These are phyloP conservation scores for Phytophthora boehmeriae DNA, from an alignment of 352 stramenopile genomes.

Conservation along the genomic window DNA sequence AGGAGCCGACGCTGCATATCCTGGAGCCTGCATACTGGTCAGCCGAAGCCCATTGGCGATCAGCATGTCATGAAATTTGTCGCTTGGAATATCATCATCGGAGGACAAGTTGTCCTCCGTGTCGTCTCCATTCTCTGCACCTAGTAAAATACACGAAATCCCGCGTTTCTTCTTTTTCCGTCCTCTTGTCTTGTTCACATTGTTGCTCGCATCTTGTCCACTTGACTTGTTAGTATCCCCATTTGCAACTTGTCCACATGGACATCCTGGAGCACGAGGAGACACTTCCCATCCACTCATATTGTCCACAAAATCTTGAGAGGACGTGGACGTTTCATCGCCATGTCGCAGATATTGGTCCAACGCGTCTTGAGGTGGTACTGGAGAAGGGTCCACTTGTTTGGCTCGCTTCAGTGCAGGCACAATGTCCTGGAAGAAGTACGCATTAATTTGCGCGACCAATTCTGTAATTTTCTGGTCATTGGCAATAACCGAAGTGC, in stretches of 20 bases:
- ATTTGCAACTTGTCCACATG: constrained; percentile 10
- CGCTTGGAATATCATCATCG: constrained; percentile 15
- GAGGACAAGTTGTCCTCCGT: constrained; percentile 4
- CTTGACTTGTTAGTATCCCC: too few relatives aligned
- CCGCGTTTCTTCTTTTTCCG: constrained; percentile 4
- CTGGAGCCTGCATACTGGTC: constrained; percentile 18
- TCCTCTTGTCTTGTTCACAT: neutral
- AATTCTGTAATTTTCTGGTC: constrained; percentile 26
- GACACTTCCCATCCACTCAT: constrained; percentile 40
- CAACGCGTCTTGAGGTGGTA: constrained; percentile 21
- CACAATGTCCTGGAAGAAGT: constrained; percentile 35
- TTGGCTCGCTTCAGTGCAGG: constrained; percentile 29
- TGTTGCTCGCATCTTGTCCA: too few relatives aligned
- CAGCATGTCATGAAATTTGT: constrained; percentile 26
- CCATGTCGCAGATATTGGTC: constrained; percentile 39
- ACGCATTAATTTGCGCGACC: constrained; percentile 25
- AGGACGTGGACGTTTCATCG: constrained; percentile 20
- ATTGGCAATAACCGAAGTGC: constrained; percentile 25
- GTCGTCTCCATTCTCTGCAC: neutral
- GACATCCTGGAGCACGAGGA: neutral
- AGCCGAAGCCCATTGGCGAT: constrained; percentile 25
- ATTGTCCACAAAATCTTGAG: constrained; percentile 40
- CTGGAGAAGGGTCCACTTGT: neutral
- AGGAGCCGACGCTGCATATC: neutral
- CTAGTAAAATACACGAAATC: neutral